Percentiles rank a stretch among this genome's conserved stretches.
These are phyloP conservation scores for Xylaria digitata DNA, from an alignment of 2,329 filamentous ascomycete species.

Conservation along the genomic window DNA sequence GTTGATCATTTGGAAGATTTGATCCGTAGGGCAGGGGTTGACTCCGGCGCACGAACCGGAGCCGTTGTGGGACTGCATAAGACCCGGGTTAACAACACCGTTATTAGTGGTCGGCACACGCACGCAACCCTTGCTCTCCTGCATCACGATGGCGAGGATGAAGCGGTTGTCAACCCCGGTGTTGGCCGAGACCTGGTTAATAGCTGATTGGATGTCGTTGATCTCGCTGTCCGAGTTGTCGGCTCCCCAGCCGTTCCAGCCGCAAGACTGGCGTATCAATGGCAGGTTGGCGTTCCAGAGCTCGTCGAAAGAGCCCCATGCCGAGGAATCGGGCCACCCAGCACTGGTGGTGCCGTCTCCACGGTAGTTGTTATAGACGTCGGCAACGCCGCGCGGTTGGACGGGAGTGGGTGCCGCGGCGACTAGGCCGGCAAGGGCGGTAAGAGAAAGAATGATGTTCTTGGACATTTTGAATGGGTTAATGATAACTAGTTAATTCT, in stretches of 20 bases:
- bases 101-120: constrained; percentile 55
- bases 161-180: constrained; percentile 54
- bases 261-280: constrained; percentile 37
- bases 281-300: constrained; percentile 35
- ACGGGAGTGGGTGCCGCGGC: constrained; percentile 25
- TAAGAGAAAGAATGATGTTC: constrained; percentile 10
- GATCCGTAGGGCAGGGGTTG: constrained; percentile 45
- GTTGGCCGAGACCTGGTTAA: constrained; percentile 48
- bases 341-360: constrained; percentile 28
- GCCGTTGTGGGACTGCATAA: constrained; percentile 55
- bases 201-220: constrained; percentile 40
- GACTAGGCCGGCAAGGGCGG: constrained; percentile 27
- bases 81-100: constrained; percentile 56
- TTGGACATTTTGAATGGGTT: constrained; percentile 30
- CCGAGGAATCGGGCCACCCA: constrained; percentile 28
- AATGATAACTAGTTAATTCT: not conserved
- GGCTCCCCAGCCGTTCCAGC: constrained; percentile 38
- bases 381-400: constrained; percentile 21
- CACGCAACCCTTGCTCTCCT: constrained; percentile 59
- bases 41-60: constrained; percentile 52
- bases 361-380: constrained; percentile 32
- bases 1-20: constrained; percentile 49
- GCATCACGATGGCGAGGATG: constrained; percentile 58
- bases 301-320: constrained; percentile 35
- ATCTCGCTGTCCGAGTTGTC: constrained; percentile 35